These are phyloP conservation scores for Willaertia magna DNA, from an alignment of 208 protist species.

Conservation along the genomic window DNA sequence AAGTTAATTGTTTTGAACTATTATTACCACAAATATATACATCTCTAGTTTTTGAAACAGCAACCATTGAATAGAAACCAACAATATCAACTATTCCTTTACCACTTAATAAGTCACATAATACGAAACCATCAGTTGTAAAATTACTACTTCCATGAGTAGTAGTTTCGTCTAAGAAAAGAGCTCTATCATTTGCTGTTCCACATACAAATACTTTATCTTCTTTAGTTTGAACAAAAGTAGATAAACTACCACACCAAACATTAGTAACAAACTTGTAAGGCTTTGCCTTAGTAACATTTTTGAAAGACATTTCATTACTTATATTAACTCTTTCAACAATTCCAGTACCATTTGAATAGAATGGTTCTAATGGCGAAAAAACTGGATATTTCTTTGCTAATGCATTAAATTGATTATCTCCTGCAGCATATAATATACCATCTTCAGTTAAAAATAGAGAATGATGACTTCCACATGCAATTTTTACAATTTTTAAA, in stretches of 20 bases:
- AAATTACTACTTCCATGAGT: not conserved
- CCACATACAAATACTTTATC: not conserved
- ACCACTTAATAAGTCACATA: not conserved
- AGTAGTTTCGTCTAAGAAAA: not conserved
- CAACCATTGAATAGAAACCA: not conserved
- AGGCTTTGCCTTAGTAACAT: not conserved
- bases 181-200: not conserved
- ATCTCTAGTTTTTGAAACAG: not conserved
- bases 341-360: not conserved
- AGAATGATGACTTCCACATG: not conserved
- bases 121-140: not conserved
- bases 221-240: not conserved
- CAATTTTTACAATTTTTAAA: not conserved
- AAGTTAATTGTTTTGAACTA: not conserved
- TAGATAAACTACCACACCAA: not conserved
- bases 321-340: too few relatives aligned
- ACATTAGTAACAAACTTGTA: not conserved
- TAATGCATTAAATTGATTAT: not conserved
- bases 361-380: not conserved
- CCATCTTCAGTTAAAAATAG: not conserved
- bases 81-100: not conserved
- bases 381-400: not conserved
- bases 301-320: not conserved
- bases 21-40: not conserved
- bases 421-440: not conserved